Percentiles rank a stretch among this genome's conserved stretches.
phyloP scores from a whole-genome alignment of 352 stramenopile species.

The Globisporangium echinulatum region DNA sequence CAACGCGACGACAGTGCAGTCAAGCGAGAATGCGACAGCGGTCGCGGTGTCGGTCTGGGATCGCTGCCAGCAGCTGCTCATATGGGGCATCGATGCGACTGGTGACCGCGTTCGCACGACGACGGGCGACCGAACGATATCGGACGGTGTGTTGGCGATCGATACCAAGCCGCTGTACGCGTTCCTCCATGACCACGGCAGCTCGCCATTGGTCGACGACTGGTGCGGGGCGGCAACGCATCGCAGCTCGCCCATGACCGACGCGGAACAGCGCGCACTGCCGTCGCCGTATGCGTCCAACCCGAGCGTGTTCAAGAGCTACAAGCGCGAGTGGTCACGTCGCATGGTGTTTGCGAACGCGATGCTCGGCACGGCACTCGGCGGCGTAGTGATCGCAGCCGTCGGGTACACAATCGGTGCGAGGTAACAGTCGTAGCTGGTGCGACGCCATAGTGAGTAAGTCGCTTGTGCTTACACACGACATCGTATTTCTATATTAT shows the following conservation, averaged over 20 bases:
- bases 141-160: background rate
- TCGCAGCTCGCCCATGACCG: background rate
- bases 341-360: constrained; percentile 1
- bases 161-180: background rate
- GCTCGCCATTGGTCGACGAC: background rate
- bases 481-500: no score
- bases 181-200: background rate
- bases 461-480: no score
- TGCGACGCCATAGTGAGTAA: no score
- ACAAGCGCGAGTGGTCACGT: constrained; percentile 1
- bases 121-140: background rate
- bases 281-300: constrained; percentile 1
- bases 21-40: background rate
- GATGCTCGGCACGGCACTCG: background rate
- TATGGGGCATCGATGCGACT: background rate
- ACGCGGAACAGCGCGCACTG: background rate
- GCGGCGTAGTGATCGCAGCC: background rate
- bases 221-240: background rate
- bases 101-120: background rate
- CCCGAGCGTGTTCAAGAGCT: background rate
- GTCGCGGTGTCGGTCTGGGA: background rate
- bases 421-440: no score
- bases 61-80: constrained; percentile 1
- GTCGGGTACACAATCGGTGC: no score
- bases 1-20: background rate